These are phyloP conservation scores for Cicer yamashitae DNA, from an alignment of 306 rosid genomes.

Conservation along the genomic window DNA sequence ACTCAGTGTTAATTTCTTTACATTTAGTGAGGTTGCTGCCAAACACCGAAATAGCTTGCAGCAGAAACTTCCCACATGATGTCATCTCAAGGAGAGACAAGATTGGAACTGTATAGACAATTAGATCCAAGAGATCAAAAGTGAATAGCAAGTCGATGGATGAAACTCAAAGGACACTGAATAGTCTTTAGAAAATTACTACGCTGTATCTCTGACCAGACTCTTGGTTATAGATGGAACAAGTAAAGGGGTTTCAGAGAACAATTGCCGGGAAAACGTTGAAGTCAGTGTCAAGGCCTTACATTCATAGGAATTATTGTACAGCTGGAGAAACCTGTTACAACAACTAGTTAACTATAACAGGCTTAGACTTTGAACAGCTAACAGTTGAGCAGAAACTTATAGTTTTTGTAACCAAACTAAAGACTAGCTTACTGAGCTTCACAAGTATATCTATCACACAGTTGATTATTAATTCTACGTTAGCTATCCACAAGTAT, in stretches of 20 bases:
- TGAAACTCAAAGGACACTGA: not conserved
- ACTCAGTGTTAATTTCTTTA: slow-evolving; percentile 9
- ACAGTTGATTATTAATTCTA: not conserved
- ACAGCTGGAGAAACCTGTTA: not conserved
- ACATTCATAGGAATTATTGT: not conserved
- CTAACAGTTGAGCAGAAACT: not conserved
- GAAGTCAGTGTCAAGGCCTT: not conserved
- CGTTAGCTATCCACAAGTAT: not conserved
- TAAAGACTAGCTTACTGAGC: slow-evolving; percentile 2
- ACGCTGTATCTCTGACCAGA: not conserved
- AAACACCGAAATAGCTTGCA: not conserved
- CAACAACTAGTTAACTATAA: not conserved
- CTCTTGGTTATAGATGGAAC: not conserved
- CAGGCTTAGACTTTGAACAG: not conserved
- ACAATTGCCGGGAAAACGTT: not conserved
- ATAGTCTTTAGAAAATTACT: not conserved
- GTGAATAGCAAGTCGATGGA: not conserved
- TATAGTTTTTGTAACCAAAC: not conserved
- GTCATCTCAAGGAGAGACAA: not conserved
- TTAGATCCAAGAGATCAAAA: not conserved
- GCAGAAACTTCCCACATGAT: not conserved
- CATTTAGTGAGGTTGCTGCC: not conserved
- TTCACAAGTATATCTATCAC: not conserved
- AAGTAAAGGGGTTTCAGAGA: not conserved
- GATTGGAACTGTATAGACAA: not conserved